Base-by-base conservation (phyloP, 2,329 filamentous ascomycete genomes). In the Cryoendolithus antarcticus region DNA sequence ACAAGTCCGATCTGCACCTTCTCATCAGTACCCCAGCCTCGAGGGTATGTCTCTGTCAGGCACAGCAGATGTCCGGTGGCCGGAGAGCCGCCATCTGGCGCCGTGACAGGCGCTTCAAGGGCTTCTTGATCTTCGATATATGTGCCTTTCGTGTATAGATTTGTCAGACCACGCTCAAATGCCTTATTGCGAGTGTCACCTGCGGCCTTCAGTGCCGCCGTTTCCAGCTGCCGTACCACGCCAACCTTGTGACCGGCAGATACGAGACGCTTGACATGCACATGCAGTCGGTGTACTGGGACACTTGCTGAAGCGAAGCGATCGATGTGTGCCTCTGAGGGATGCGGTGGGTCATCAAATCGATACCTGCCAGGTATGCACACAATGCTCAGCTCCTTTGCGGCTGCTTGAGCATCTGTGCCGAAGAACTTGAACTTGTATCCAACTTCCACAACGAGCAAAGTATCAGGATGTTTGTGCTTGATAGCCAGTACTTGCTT, bases 371-470 rank as follows among this genome's bases (percentile, higher is more conserved):
- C 91, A 0, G 91, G 89, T 51, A 98, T 95, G 59, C 91, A 98
- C 30, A 98, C 82, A 49, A 98, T 95, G 43, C 86, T 83, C 36
- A 98, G 69, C 58, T 89, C 86, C 59, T 89, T 93, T 9, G 88
- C 84, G 4, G 89, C 91, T 39, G 77, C 75, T 39, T 86, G 75
- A 7, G 91, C 91, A 65, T 98, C 91, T 54, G 96, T 89, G 9
- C 91, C 91, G 56, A 94, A 94, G 65, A 98, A 94, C 28, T 83
- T 80, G 63, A 93, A 98, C 59, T 98, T 98, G 65, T 98, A 98
- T 37, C 91, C 91, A 7, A 96, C 91, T 59, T 98, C 89, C 38
- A 96, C 79, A 9, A 96, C 82, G 39, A 98, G 70, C 12, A 98
- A 54, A 0, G 89, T 91, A 57, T 96, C 91, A 65, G 86, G 72